Conservation (phyloP, 2,329 filamentous ascomycete species). For the Alternaria sp. region DNA sequence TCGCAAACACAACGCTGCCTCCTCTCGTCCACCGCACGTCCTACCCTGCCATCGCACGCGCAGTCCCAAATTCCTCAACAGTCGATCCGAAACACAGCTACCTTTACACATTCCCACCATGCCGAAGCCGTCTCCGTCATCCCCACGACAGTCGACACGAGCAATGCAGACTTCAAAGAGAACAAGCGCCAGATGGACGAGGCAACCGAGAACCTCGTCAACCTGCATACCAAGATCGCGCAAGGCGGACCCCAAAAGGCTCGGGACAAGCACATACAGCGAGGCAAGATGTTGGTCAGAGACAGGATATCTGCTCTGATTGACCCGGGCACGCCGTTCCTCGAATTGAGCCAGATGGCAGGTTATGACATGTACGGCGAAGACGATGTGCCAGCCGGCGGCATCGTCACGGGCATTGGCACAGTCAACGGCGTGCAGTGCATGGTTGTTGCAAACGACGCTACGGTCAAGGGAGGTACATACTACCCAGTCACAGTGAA, state of each 20-base stretch:
- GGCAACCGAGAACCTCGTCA: constrained; percentile 72
- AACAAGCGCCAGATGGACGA: constrained; percentile 82
- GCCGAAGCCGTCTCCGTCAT: constrained; percentile 84
- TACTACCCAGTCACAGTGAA: constrained; percentile 98
- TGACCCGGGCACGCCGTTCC: constrained; percentile 87
- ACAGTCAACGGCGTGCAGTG: constrained; percentile 90
- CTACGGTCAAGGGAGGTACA: constrained; percentile 95
- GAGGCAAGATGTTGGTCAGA: constrained; percentile 93
- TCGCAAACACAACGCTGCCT: constrained; percentile 35
- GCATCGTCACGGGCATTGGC: constrained; percentile 92
- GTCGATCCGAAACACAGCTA: constrained; percentile 64
- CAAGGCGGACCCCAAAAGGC: constrained; percentile 83
- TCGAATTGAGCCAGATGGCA: constrained; percentile 93
- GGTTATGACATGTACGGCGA: constrained; percentile 86
- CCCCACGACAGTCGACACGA: constrained; percentile 77
- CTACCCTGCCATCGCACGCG: constrained; percentile 26
- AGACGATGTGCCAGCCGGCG: constrained; percentile 87
- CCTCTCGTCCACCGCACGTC: constrained; percentile 20
- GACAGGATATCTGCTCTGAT: constrained; percentile 88
- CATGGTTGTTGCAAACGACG: constrained; percentile 94
- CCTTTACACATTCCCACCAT: constrained; percentile 82
- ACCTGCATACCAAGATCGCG: constrained; percentile 75
- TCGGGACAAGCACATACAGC: constrained; percentile 82
- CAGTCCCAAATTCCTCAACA: constrained; percentile 24
- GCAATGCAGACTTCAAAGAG: constrained; percentile 80